Evolutionary conservation across 2,329 filamentous ascomycete species (phyloP).

Genomic region (Pseudogymnoascus destructans): DNA sequence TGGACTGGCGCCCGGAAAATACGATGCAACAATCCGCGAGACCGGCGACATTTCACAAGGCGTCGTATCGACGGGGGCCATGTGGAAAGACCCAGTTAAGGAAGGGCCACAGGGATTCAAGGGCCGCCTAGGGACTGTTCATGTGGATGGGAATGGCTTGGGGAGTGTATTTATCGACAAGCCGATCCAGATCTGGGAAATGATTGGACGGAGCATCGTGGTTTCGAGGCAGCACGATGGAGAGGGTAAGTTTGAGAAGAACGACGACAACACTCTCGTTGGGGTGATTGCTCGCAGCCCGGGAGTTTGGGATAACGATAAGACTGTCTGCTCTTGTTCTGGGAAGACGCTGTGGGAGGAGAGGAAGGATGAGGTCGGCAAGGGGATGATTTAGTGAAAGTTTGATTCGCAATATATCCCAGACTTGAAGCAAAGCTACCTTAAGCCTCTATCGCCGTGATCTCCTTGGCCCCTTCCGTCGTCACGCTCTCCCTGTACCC

Average conservation of each 20-base stretch:
- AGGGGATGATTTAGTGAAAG: slow-evolving; percentile 69
- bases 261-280: slow-evolving; percentile 75
- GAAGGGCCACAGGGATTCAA: slow-evolving; percentile 33
- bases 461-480: neutral
- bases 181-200: slow-evolving; percentile 82
- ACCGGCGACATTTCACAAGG: slow-evolving; percentile 78
- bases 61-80: slow-evolving; percentile 65
- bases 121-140: slow-evolving; percentile 60
- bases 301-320: slow-evolving; percentile 98
- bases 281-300: slow-evolving; percentile 92
- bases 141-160: slow-evolving; percentile 61
- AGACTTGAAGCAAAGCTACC: neutral
- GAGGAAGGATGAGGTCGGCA: slow-evolving; percentile 73
- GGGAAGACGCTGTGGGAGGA: slow-evolving; percentile 99
- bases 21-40: slow-evolving; percentile 73
- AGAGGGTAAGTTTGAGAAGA: slow-evolving; percentile 46
- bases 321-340: slow-evolving; percentile 94
- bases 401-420: slow-evolving; percentile 1
- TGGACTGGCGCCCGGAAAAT: slow-evolving; percentile 67
- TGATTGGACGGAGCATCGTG: slow-evolving; percentile 87
- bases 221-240: slow-evolving; percentile 54
- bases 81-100: slow-evolving; percentile 47
- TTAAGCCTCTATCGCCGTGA: neutral
- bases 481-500: neutral
- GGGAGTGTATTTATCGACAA: slow-evolving; percentile 73